Evolutionary conservation across 2,329 filamentous ascomycete genomes (phyloP).

Genomic region (Cytospora leucostoma): DNA sequence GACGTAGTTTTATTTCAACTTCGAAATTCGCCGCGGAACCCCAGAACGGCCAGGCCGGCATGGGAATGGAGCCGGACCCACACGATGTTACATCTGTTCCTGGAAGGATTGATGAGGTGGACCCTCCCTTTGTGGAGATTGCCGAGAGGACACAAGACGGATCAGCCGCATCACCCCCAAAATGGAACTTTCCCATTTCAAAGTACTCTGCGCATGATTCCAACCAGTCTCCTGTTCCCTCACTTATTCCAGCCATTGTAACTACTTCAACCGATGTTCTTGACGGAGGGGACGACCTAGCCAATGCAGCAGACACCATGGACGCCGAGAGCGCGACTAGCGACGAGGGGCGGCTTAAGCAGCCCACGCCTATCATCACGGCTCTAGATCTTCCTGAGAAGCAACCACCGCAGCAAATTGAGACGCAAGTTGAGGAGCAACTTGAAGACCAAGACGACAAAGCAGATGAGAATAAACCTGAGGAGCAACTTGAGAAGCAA

Average conservation of each 20-base stretch:
- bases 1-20: constrained; percentile 29
- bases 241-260: constrained; percentile 29
- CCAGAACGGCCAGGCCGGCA: constrained; percentile 26
- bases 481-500: no score
- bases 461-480: no score
- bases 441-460: no score
- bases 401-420: constrained; percentile 60
- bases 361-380: constrained; percentile 59
- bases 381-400: constrained; percentile 42
- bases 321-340: constrained; percentile 35
- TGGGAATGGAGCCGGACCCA: constrained; percentile 27
- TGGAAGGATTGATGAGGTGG: constrained; percentile 29
- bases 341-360: constrained; percentile 38
- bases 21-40: constrained; percentile 33
- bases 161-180: constrained; percentile 25
- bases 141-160: constrained; percentile 28
- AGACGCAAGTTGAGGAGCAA: constrained; percentile 35
- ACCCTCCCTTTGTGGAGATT: constrained; percentile 26
- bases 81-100: constrained; percentile 27
- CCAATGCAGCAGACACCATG: constrained; percentile 26
- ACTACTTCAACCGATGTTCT: constrained; percentile 27
- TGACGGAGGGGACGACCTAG: constrained; percentile 28
- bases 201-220: constrained; percentile 47
- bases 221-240: constrained; percentile 29
- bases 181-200: constrained; percentile 41